Conservation (phyloP, 179 eudicot genomes). For the Sideroxylon spinosum region DNA sequence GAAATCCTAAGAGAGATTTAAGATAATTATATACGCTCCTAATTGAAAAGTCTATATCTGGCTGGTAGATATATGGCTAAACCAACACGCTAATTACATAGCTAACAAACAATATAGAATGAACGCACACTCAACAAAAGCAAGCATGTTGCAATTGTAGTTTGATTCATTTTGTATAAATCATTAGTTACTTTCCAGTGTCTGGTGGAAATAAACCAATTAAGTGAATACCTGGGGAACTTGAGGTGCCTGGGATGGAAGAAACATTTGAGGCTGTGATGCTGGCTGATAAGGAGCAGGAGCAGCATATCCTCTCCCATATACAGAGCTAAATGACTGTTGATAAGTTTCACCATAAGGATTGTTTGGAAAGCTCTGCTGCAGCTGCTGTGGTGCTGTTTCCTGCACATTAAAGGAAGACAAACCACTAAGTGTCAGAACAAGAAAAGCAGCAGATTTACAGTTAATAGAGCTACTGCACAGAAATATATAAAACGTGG, state of each 20-base stretch:
- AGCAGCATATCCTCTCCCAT: slow-evolving; percentile 45
- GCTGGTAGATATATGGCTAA: not conserved
- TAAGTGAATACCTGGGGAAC: slow-evolving; percentile 43
- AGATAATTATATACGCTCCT: not conserved
- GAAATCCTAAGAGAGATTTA: not conserved
- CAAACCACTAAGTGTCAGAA: not conserved
- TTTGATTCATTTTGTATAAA: not conserved
- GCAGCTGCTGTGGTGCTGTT: slow-evolving; percentile 41
- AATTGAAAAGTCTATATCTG: not conserved
- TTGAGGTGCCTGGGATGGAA: slow-evolving; percentile 63
- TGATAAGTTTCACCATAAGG: slow-evolving; percentile 51
- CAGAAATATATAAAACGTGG: not conserved
- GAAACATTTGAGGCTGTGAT: slow-evolving; percentile 50
- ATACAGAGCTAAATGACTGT: slow-evolving; percentile 35
- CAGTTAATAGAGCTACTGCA: not conserved
- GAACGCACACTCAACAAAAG: not conserved
- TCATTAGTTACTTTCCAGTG: not conserved
- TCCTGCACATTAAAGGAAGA: slow-evolving; percentile 30
- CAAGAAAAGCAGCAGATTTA: slow-evolving; percentile 8
- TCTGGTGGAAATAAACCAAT: not conserved
- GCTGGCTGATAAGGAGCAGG: slow-evolving; percentile 50
- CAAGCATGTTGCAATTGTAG: not conserved
- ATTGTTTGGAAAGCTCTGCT: slow-evolving; percentile 38
- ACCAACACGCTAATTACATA: not conserved
- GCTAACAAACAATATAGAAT: not conserved